Base-by-base conservation (phyloP, 129 eudicot genomes). In the Ambrosia trifida region DNA sequence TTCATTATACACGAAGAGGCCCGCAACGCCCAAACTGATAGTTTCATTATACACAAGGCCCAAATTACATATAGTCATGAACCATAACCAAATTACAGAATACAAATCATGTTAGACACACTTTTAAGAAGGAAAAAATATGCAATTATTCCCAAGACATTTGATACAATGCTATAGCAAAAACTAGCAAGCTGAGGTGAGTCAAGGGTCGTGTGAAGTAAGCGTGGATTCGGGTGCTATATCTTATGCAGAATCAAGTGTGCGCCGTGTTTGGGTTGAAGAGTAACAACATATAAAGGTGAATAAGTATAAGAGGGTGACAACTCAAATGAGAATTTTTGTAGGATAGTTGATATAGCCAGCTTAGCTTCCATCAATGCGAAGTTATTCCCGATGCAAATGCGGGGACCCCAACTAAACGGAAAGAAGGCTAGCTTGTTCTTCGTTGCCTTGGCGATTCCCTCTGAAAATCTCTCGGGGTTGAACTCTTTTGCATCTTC, bases 381-480 rank as follows among this genome's bases (percentile, higher is more conserved):
- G 45, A 87, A 87, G 75, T 87, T 87, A 66, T 84, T 81, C 59
- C 89, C 93, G 5, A 84, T 82, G 78, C 93, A 87, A 4, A 84
- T 77, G 10, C 93, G 67, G 0, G 93, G 93, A 17, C 93, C 93
- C 85, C 86, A 81, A 72, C 89, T 82, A 66, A 87, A 87, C 0
- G 93, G 84, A 61, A 84, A 82, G 76, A 81, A 87, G 1, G 83
- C 74, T 14, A 84, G 78, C 59, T 54, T 72, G 72, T 82, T 82
- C 38, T 81, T 81, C 0, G 86, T 83, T 2, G 92, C 89, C 74
- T 83, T 87, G 0, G 86, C 79, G 19, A 84, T 76, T 41, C 92
- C 92, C 65, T 87, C 82, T 2, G 86, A 80, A 72, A 87, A 87
- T 47, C 93, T 81, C 19, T 84, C 85, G 1, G 92, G 92, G 8